phyloP scores from a whole-genome alignment of 2,329 filamentous ascomycete species.

The Exophiala aquamarina region DNA sequence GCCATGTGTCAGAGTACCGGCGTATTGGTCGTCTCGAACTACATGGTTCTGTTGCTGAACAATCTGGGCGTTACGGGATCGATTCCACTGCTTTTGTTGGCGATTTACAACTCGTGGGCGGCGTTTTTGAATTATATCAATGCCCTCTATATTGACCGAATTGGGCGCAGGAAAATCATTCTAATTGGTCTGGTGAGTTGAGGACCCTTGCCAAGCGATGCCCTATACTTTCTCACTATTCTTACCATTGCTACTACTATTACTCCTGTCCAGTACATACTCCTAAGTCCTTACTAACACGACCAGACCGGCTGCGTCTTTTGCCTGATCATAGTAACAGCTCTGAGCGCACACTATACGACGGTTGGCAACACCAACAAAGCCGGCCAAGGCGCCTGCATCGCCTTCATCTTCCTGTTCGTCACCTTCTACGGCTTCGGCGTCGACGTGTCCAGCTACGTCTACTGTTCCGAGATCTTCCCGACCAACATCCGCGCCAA shows the following conservation, averaged over 20 bases:
- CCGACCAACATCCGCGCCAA: slow-evolving; percentile 14
- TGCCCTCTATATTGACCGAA: slow-evolving; percentile 2
- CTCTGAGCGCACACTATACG: slow-evolving; percentile 34
- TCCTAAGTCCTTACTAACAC: too few species aligned
- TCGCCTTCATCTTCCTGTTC: slow-evolving; percentile 41
- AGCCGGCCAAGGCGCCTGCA: slow-evolving; percentile 34
- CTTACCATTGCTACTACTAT: too few species aligned
- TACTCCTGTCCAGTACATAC: too few species aligned
- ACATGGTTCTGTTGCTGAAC: slow-evolving; percentile 4
- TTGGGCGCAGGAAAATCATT: background rate
- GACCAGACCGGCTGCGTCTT: slow-evolving; percentile 34
- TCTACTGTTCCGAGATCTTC: slow-evolving; percentile 29
- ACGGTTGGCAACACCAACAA: slow-evolving; percentile 33
- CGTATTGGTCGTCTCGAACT: slow-evolving; percentile 8
- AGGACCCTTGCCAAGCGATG: too few species aligned
- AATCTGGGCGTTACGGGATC: slow-evolving; percentile 6
- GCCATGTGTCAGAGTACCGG: slow-evolving; percentile 3
- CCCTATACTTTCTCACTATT: too few species aligned
- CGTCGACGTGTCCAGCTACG: slow-evolving; percentile 13
- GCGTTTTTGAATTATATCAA: slow-evolving; percentile 9
- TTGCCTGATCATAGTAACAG: slow-evolving; percentile 38
- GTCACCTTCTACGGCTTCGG: slow-evolving; percentile 34
- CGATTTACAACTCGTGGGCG: slow-evolving; percentile 3
- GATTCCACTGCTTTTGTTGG: slow-evolving; percentile 4
- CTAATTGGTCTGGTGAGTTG: background rate